Percentiles rank a stretch among this genome's conserved stretches.
These are phyloP conservation scores for Backusella circina DNA, from an alignment of 192 early-diverging fungal species.

Conservation along the genomic window DNA sequence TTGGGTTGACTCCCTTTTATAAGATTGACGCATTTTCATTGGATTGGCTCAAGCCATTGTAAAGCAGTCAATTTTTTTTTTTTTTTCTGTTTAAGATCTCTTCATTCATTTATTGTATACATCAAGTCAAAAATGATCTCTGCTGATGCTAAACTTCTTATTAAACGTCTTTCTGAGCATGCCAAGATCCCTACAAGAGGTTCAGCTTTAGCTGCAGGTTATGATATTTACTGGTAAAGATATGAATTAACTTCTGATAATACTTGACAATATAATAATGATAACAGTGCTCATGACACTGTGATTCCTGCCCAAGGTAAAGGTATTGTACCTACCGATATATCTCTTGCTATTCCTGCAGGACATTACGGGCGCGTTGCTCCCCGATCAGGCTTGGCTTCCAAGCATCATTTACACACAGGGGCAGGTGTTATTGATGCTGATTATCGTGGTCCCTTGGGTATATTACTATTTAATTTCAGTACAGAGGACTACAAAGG, in stretches of 20 bases:
- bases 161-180: constrained; percentile 67
- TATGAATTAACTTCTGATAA: not conserved
- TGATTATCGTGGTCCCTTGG: constrained; percentile 86
- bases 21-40: too few species aligned
- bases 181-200: constrained; percentile 80
- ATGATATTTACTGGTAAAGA: constrained; percentile 80
- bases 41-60: too few species aligned
- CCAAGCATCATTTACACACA: constrained; percentile 85
- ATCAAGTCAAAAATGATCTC: constrained; percentile 19
- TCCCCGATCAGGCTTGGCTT: constrained; percentile 86
- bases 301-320: constrained; percentile 78
- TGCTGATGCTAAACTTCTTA: constrained; percentile 42
- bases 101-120: not conserved
- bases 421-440: constrained; percentile 91
- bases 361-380: constrained; percentile 96
- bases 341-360: constrained; percentile 78
- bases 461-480: constrained; percentile 90
- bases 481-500: constrained; percentile 54
- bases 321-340: constrained; percentile 79
- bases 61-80: not conserved
- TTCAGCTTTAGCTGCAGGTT: constrained; percentile 83
- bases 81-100: not conserved
- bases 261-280: not conserved
- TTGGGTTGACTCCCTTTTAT: too few species aligned
- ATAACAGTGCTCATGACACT: constrained; percentile 46